Conservation (phyloP, 495 filamentous ascomycete species). For the Choiromyces venosus region DNA sequence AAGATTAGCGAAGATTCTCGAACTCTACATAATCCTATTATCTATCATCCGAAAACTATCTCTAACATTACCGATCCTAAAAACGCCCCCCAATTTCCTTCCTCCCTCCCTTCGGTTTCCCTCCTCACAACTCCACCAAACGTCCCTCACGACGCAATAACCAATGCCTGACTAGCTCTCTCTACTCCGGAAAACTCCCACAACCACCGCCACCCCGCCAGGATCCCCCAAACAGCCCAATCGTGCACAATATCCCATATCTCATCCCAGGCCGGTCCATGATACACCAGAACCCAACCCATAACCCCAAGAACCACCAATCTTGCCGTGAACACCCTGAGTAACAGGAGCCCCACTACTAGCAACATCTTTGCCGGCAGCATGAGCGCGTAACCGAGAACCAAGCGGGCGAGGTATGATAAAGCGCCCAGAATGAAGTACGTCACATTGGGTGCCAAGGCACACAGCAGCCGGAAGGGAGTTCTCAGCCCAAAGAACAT, state of each 20-base stretch:
- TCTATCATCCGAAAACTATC: background rate
- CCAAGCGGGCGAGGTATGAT: background rate
- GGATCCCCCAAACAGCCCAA: background rate
- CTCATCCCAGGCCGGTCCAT: constrained; percentile 1
- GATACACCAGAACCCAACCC: background rate
- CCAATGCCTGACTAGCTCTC: background rate
- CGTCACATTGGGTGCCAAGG: background rate
- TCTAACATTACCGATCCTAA: background rate
- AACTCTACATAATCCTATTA: background rate
- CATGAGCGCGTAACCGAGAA: background rate
- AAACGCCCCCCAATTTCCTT: background rate
- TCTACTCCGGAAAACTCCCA: background rate
- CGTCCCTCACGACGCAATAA: background rate
- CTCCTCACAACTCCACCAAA: background rate
- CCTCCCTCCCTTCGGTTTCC: background rate
- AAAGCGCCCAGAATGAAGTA: background rate
- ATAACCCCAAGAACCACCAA: background rate
- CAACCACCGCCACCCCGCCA: background rate
- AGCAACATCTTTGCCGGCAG: background rate
- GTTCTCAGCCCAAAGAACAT: background rate
- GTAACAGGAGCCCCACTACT: background rate
- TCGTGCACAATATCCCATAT: background rate
- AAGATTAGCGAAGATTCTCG: background rate
- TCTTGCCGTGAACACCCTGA: background rate
- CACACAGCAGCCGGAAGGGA: background rate